Percentiles rank a stretch among this genome's conserved stretches.
phyloP scores from a whole-genome alignment of 2,329 filamentous ascomycete genomes.

The Botrytis squamosa region DNA sequence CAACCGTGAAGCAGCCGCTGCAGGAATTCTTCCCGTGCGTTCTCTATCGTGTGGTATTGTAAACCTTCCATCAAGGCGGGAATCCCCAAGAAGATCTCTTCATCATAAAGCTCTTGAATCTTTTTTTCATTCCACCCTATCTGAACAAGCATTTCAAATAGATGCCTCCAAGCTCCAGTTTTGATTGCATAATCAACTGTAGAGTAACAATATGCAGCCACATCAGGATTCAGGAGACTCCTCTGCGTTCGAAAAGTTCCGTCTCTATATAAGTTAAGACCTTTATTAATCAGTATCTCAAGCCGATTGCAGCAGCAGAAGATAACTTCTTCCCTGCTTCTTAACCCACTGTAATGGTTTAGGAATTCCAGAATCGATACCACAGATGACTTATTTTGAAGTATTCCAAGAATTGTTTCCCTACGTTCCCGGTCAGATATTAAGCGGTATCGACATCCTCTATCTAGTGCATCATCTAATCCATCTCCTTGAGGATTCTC shows the following conservation, averaged over 20 bases:
- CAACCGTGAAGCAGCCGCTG: background rate
- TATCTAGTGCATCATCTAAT: background rate
- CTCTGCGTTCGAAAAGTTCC: too few relatives aligned
- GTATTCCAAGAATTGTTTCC: too few relatives aligned
- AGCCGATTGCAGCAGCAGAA: background rate
- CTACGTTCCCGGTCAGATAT: background rate
- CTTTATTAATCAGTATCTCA: background rate
- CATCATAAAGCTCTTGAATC: background rate
- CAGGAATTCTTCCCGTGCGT: background rate
- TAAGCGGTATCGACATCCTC: background rate
- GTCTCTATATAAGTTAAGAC: too few relatives aligned
- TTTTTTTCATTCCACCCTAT: background rate
- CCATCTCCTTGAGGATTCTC: background rate
- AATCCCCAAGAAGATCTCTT: background rate
- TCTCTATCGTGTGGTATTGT: background rate
- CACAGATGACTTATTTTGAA: too few relatives aligned
- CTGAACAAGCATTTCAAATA: background rate
- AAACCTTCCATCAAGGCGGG: background rate
- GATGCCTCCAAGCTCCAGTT: background rate
- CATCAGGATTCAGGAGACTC: too few relatives aligned
- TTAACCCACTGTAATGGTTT: fast-evolving
- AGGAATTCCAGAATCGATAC: background rate
- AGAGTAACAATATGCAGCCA: background rate
- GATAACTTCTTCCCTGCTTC: background rate
- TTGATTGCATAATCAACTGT: fast-evolving